These are phyloP conservation scores for Alternaria alternata DNA, from an alignment of 2,329 filamentous ascomycete species.

Conservation along the genomic window DNA sequence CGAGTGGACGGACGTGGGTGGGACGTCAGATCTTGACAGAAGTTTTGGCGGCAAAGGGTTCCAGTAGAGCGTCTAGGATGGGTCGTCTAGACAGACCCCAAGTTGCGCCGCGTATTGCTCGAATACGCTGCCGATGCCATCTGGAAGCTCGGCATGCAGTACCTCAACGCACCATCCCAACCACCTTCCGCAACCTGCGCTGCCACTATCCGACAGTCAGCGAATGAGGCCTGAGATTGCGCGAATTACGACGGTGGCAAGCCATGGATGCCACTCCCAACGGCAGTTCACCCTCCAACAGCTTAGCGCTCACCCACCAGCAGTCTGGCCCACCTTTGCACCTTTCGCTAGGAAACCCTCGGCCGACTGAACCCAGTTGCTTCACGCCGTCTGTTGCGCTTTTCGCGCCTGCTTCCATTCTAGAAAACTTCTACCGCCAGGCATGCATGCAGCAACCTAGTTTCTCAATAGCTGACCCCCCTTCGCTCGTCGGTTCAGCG, in stretches of 20 bases:
- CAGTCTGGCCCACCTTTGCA: constrained; percentile 15
- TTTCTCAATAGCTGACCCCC: constrained; percentile 9
- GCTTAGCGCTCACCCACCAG: constrained; percentile 14
- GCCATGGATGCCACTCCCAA: constrained; percentile 14
- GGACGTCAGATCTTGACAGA: constrained; percentile 5
- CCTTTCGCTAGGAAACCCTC: constrained; percentile 9
- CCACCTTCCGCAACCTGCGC: constrained; percentile 11
- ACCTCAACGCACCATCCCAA: constrained; percentile 1
- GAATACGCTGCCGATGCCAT: not conserved
- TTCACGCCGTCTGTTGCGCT: constrained; percentile 21
- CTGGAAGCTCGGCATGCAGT: constrained; percentile 6
- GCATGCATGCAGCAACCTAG: constrained; percentile 6
- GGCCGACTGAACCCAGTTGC: constrained; percentile 18
- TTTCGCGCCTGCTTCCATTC: constrained; percentile 27
- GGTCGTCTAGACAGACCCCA: not conserved
- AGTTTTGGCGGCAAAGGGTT: not conserved
- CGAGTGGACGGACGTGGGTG: not conserved
- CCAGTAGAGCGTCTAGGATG: not conserved
- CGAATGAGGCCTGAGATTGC: constrained; percentile 15
- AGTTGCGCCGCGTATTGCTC: not conserved
- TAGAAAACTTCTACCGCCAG: constrained; percentile 29
- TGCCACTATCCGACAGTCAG: constrained; percentile 10
- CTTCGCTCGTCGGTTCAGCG: constrained; percentile 17
- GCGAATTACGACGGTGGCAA: constrained; percentile 26
- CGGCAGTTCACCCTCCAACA: constrained; percentile 14